Evolutionary conservation across 2,329 filamentous ascomycete species (phyloP).

Genomic region (Arachnomyces sp.): DNA sequence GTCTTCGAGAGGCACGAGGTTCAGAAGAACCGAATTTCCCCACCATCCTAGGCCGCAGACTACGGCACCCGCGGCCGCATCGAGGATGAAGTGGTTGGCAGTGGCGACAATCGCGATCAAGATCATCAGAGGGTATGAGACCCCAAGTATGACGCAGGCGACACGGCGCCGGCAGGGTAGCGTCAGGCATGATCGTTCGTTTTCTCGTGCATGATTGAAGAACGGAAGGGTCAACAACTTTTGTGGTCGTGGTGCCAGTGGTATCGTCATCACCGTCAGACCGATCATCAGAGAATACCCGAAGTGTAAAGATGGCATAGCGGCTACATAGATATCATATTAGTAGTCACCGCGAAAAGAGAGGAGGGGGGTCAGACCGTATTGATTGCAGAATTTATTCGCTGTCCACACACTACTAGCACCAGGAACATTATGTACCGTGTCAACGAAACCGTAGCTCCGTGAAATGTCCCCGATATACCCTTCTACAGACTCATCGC

Average conservation of each 20-base stretch:
- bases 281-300: slow-evolving; percentile 67
- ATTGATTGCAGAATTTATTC: slow-evolving; percentile 68
- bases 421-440: slow-evolving; percentile 48
- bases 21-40: slow-evolving; percentile 48
- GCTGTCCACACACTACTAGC: slow-evolving; percentile 63
- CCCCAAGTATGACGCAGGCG: slow-evolving; percentile 43
- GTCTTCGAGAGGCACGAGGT: slow-evolving; percentile 58
- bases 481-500: slow-evolving; percentile 46
- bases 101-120: slow-evolving; percentile 61
- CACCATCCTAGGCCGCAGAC: slow-evolving; percentile 59
- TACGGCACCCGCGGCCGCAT: slow-evolving; percentile 59
- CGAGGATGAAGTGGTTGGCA: slow-evolving; percentile 64
- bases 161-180: slow-evolving; percentile 45
- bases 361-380: slow-evolving; percentile 41
- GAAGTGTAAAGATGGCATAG: slow-evolving; percentile 69
- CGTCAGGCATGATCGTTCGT: slow-evolving; percentile 19
- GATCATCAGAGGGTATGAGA: slow-evolving; percentile 58
- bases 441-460: slow-evolving; percentile 52
- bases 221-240: slow-evolving; percentile 24
- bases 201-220: slow-evolving; percentile 19
- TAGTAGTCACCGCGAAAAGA: not conserved
- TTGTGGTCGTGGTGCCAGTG: slow-evolving; percentile 45
- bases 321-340: slow-evolving; percentile 37
- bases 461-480: slow-evolving; percentile 50
- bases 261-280: slow-evolving; percentile 58